Percentiles rank a stretch among this genome's conserved stretches.
Conservation (phyloP, 495 filamentous ascomycete species). For the Delitschia confertaspora region DNA sequence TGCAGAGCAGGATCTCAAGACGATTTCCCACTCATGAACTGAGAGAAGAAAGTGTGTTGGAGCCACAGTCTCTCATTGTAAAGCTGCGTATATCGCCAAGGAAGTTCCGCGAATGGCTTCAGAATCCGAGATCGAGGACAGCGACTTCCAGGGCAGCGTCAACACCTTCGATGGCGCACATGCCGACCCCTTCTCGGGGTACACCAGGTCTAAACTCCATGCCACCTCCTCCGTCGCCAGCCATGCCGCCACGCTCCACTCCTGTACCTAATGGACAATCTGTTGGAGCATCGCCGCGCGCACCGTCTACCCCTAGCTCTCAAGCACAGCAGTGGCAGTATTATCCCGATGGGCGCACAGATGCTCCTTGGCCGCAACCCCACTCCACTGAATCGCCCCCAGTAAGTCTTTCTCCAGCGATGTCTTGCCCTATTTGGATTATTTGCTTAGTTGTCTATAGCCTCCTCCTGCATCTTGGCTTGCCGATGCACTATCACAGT, state of each 20-base stretch:
- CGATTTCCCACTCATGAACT: conserved; percentile 49
- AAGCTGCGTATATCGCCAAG: conserved; percentile 62
- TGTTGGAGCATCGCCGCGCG: conserved; percentile 19
- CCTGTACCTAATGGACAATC: conserved; percentile 23
- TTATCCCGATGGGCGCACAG: conserved; percentile 24
- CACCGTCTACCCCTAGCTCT: conserved; percentile 5
- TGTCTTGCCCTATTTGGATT: neutral
- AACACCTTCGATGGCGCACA: conserved; percentile 39
- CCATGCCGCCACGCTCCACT: conserved; percentile 17
- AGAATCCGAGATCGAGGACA: conserved; percentile 40
- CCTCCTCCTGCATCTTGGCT: conserved; percentile 80
- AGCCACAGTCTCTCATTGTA: conserved; percentile 54
- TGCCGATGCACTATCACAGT: conserved; percentile 48
- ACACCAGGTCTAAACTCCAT: conserved; percentile 51
- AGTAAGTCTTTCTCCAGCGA: conserved; percentile 12
- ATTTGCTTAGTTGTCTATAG: conserved; percentile 34
- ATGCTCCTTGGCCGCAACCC: conserved; percentile 23
- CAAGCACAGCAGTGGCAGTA: conserved; percentile 22
- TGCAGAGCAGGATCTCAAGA: conserved; percentile 56
- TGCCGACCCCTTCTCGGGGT: conserved; percentile 43
- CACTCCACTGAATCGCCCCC: conserved; percentile 6
- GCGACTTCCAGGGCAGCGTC: conserved; percentile 24
- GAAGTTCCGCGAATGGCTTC: conserved; percentile 50
- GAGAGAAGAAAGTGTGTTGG: conserved; percentile 66
- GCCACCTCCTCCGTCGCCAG: conserved; percentile 47